Base-by-base conservation (phyloP, 2,329 filamentous ascomycete genomes). In the Penicillium janthinellum region DNA sequence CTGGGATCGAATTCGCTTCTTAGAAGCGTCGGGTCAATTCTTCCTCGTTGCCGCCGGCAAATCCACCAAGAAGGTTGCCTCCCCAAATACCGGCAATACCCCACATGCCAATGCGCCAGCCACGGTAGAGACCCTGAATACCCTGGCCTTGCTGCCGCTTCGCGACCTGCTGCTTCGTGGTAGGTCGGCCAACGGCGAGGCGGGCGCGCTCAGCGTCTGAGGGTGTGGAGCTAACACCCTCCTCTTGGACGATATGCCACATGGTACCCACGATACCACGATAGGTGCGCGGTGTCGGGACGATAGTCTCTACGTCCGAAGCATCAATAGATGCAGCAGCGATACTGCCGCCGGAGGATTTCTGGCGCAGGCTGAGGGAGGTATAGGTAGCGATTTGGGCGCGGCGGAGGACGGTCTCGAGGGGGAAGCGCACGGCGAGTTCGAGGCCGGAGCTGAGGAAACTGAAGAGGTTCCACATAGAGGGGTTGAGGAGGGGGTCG, bases 321-420 rank as follows among this genome's bases (percentile, higher is more conserved):
- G 64, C 57, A 53, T 71, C 67, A 15, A 70, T 58, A 12, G 67
- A 65, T 6, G 66, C 60, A 34, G 61, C 63, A 22, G 57, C 57
- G 35, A 66, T 66, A 39, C 61, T 66, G 44, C 67, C 67, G 17
- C 65, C 66, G 3, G 68, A 64, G 5, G 58, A 69, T 42, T 73
- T 72, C 59, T 77, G 76, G 25, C 73, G 75, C 38, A 80, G 64
- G 37, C 86, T 84, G 1, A 83, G 82, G 14, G 82, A 82, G 15
- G 83, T 83, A 48, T 91, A 82, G 0, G 92, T 87, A 1, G 88
- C 83, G 60, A 95, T 89, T 76, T 99, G 95, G 5, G 91, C 94
- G 60, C 95, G 87, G 50, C 95, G 88, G 7, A 98, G 84, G 15
- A 96, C 90, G 0, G 94, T 98, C 77, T 99, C 95, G 4, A 98